Conservation (phyloP, 768 basidiomycete genomes). For the Tylopilus subfusipes region DNA sequence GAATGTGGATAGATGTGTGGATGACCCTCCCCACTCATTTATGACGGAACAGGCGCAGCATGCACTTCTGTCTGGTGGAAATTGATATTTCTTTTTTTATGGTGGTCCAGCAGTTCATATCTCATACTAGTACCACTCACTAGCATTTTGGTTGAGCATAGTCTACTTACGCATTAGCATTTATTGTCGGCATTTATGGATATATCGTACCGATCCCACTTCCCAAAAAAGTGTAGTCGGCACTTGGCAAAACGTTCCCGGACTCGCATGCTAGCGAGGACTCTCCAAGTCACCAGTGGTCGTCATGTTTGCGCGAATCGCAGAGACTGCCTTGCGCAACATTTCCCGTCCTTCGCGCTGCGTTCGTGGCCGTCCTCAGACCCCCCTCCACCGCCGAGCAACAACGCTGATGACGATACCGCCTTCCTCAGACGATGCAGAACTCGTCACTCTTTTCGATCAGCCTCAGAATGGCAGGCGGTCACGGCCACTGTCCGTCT, state of each 20-base stretch:
- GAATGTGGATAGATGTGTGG: constrained; percentile 23
- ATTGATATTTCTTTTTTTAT: background rate
- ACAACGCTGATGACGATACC: constrained; percentile 49
- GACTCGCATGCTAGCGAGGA: no score
- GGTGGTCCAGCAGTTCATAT: constrained; percentile 16
- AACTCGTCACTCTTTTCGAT: constrained; percentile 71
- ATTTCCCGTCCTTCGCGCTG: constrained; percentile 34
- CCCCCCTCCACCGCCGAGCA: constrained; percentile 24
- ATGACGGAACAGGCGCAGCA: constrained; percentile 12
- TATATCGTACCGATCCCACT: constrained; percentile 13
- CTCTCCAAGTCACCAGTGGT: background rate
- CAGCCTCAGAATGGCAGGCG: constrained; percentile 42
- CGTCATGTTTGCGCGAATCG: constrained; percentile 35
- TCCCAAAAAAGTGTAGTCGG: constrained; percentile 13
- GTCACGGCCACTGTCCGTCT: constrained; percentile 45
- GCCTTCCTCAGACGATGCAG: constrained; percentile 60
- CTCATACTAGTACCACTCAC: constrained; percentile 32
- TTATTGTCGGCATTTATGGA: constrained; percentile 21
- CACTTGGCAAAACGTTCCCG: background rate
- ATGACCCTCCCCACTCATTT: constrained; percentile 16
- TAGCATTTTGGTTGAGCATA: constrained; percentile 29
- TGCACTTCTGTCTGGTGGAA: constrained; percentile 9
- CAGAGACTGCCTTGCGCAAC: constrained; percentile 42
- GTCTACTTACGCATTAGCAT: constrained; percentile 25
- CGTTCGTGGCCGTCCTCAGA: constrained; percentile 37